Evolutionary conservation across 306 rosid genomes (phyloP).

Genomic region (Ceratonia siliqua): DNA sequence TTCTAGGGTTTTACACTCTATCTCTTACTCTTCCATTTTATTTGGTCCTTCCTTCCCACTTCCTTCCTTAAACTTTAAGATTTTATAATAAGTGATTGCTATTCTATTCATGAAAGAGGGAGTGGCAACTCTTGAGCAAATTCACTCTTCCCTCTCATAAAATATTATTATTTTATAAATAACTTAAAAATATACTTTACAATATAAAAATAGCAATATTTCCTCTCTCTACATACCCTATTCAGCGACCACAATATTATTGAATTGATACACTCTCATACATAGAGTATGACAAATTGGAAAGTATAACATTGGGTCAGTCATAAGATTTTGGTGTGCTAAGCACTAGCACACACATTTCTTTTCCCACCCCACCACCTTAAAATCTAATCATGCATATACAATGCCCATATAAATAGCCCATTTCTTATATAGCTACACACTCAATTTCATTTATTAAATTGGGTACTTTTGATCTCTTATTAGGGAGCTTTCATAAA

Average conservation of each 20-base stretch:
- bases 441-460: background rate
- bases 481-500: background rate
- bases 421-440: too few species aligned
- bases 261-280: conserved; percentile 7
- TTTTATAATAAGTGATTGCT: too few species aligned
- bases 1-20: conserved; percentile 69
- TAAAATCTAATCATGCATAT: background rate
- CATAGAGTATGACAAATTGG: background rate
- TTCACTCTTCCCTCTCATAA: too few species aligned
- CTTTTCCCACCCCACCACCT: background rate
- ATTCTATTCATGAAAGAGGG: too few species aligned
- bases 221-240: background rate
- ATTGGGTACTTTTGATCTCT: background rate
- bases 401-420: too few species aligned
- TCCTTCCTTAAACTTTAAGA: too few species aligned
- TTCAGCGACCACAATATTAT: background rate
- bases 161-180: too few species aligned
- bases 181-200: too few species aligned
- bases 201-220: background rate
- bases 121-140: too few species aligned
- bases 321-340: background rate
- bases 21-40: conserved; percentile 11
- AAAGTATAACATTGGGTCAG: background rate
- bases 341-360: background rate
- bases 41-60: conserved; percentile 33